Conservation (phyloP, 345 rosid species). For the Brassica carinata region DNA sequence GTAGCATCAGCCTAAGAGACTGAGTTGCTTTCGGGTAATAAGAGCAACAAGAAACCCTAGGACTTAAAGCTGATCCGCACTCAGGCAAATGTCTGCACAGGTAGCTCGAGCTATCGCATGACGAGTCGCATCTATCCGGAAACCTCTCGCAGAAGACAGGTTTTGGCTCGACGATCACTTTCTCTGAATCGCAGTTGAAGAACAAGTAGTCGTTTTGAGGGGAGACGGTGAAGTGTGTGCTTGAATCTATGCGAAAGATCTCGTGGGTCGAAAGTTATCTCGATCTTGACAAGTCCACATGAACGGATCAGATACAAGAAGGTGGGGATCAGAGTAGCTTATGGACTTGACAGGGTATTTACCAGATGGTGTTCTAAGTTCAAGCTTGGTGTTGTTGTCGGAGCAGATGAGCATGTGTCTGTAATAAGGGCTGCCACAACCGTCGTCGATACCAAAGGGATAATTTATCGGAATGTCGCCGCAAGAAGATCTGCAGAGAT, state of each 20-base stretch:
- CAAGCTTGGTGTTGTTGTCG: slow-evolving; percentile 51
- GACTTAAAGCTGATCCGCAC: slow-evolving; percentile 53
- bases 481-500: slow-evolving; percentile 67
- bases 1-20: slow-evolving; percentile 80
- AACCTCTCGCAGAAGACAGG: slow-evolving; percentile 83
- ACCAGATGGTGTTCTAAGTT: slow-evolving; percentile 86
- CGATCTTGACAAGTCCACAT: slow-evolving; percentile 90
- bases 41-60: slow-evolving; percentile 73
- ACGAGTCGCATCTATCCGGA: slow-evolving; percentile 87
- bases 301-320: slow-evolving; percentile 68
- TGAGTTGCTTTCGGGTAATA: slow-evolving; percentile 83
- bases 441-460: slow-evolving; percentile 82
- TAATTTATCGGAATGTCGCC: slow-evolving; percentile 69
- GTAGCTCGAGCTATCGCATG: slow-evolving; percentile 86
- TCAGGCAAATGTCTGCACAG: slow-evolving; percentile 86
- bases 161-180: slow-evolving; percentile 76
- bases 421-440: slow-evolving; percentile 90
- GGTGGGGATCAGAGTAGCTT: slow-evolving; percentile 82
- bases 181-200: slow-evolving; percentile 75
- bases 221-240: slow-evolving; percentile 78
- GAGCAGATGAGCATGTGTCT: slow-evolving; percentile 78
- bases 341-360: slow-evolving; percentile 67
- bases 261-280: slow-evolving; percentile 64
- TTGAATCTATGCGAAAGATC: slow-evolving; percentile 85
- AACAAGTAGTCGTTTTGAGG: slow-evolving; percentile 85